phyloP scores from a whole-genome alignment of 106 monocot species.

The Alisma plantagoaquatica region DNA sequence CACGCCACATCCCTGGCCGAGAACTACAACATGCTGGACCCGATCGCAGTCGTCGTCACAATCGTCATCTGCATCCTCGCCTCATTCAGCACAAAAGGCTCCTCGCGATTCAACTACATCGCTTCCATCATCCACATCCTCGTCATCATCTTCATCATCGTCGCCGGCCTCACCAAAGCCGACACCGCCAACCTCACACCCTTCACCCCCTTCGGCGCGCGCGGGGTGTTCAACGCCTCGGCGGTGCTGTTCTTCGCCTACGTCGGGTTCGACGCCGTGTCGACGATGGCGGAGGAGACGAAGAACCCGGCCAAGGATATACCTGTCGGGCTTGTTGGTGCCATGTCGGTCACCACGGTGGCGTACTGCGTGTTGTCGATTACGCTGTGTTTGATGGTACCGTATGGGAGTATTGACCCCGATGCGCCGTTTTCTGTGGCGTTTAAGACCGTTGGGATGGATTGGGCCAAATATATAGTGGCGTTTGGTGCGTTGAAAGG shows the following conservation, averaged over 20 bases:
- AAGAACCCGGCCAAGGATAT: conserved; percentile 58
- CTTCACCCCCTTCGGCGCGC: conserved; percentile 52
- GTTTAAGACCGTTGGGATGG: conserved; percentile 42
- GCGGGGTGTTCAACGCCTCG: conserved; percentile 56
- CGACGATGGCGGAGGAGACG: conserved; percentile 87
- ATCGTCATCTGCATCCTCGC: conserved; percentile 42
- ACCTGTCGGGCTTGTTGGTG: conserved; percentile 54
- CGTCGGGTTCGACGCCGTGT: conserved; percentile 66
- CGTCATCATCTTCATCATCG: conserved; percentile 63
- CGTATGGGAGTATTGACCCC: conserved; percentile 20
- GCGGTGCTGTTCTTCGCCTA: conserved; percentile 81
- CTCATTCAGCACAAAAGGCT: conserved; percentile 56
- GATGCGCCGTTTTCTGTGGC: conserved; percentile 67
- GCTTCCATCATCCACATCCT: conserved; percentile 62
- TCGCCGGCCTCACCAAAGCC: conserved; percentile 66
- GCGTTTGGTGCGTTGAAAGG: conserved; percentile 80
- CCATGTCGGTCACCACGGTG: conserved; percentile 48
- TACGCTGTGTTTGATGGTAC: conserved; percentile 56
- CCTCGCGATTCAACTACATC: conserved; percentile 81
- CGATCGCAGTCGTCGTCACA: conserved; percentile 61
- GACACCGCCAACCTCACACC: conserved; percentile 34
- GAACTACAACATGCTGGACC: conserved; percentile 66
- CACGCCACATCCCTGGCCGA: conserved; percentile 36
- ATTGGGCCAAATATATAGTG: conserved; percentile 75
- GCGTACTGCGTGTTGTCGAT: conserved; percentile 45